Evolutionary conservation across 2,329 filamentous ascomycete genomes (phyloP).

Genomic region (Diplodia sapinea): DNA sequence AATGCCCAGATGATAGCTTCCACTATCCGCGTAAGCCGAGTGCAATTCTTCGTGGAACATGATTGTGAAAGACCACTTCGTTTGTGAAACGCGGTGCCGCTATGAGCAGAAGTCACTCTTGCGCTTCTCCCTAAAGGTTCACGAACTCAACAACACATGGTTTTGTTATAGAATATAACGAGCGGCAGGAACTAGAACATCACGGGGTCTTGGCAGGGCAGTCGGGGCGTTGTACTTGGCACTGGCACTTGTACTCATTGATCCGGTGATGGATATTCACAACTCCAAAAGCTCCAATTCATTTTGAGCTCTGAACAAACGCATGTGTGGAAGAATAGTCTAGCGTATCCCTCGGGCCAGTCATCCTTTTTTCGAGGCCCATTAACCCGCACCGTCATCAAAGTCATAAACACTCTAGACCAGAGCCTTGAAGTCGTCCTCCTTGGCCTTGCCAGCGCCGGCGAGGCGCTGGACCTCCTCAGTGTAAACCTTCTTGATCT

Average conservation of each 20-base stretch:
- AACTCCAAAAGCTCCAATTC: conserved; percentile 1
- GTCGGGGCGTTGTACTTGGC: neutral
- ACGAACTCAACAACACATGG: neutral
- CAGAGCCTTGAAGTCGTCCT: conserved; percentile 75
- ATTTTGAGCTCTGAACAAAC: conserved; percentile 19
- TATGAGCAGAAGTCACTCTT: too few relatives aligned
- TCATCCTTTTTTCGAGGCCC: conserved; percentile 4
- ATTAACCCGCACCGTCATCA: neutral
- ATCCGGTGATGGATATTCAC: neutral
- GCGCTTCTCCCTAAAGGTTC: too few relatives aligned
- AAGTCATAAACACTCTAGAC: conserved; percentile 4
- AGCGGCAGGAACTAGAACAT: too few relatives aligned
- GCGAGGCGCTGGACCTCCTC: conserved; percentile 80
- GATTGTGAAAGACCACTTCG: too few relatives aligned
- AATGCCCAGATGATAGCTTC: too few relatives aligned
- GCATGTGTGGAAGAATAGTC: neutral
- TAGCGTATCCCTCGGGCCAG: conserved; percentile 1
- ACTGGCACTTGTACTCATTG: neutral
- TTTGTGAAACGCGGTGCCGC: too few relatives aligned
- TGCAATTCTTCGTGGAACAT: too few relatives aligned
- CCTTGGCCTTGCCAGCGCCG: conserved; percentile 83
- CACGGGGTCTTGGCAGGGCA: neutral
- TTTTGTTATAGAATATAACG: neutral
- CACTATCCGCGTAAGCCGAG: too few relatives aligned
- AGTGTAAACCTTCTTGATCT: conserved; percentile 84